Base-by-base conservation (phyloP, 2,329 filamentous ascomycete species). In the Colletotrichum echinochloae region DNA sequence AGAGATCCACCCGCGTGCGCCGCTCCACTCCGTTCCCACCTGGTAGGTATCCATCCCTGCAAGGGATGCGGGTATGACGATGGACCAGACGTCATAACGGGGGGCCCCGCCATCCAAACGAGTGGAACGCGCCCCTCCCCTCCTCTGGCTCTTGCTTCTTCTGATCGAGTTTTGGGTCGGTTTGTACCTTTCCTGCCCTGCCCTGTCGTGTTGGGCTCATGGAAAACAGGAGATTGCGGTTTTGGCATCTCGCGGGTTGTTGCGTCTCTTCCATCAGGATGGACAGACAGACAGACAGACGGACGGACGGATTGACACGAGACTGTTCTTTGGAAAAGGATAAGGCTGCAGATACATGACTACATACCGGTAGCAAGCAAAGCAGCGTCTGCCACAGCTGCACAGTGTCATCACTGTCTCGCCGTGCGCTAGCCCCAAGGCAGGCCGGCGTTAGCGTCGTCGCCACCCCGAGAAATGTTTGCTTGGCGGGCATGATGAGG, bases 81-180 rank as follows among this genome's bases (percentile, higher is more conserved):
- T 46, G 37, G 9, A 28, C 11, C 44, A 52, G 57, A 70, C 67
- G 67, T 70, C 67, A 70, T 70, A 39, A 59, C 37, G 57, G 67
- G 67, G 63, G 64, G 64, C 23, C 64, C 64, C 67, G 55, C 67
- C 57, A 67, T 61, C 63, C 67, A 62, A 67, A 52, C 52, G 51
- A 70, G 46, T 67, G 67, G 64, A 49, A 62, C 55, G 39, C 37
- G 12, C 33, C 67, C 44, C 46, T 20, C 39, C 59, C 41, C 59
- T 60, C 44, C 30, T 60, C n/a, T 39, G 44, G 56, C 56, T 33
- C 20, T n/a, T n/a, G 2, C 4, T 7, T 3, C 7, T 44, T 60
- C 41, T 41, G 39, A 6, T 8, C 14, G 39, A 18, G 3, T 41
- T 41, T 41, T 41, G 20, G 8, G 41, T 20, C 39, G 18, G 0